Percentiles rank a stretch among this genome's conserved stretches.
Conservation (phyloP, 805 yeast genomes). For the Cephaloascus albidus region DNA sequence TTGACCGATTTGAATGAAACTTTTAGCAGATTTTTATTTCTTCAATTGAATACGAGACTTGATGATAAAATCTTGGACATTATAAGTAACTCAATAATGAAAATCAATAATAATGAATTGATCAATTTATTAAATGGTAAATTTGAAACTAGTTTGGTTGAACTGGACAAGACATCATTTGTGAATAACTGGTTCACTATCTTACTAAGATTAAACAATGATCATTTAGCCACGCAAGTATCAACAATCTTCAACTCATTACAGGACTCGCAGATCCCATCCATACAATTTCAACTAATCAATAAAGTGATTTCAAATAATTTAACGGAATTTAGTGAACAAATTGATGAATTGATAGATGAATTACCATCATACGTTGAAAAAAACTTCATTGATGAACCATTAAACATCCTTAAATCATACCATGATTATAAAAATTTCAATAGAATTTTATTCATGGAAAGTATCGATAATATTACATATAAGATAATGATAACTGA, state of each 20-base stretch:
- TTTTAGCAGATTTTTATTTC: neutral
- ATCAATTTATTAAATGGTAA: neutral
- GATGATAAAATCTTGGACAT: slow-evolving; percentile 3
- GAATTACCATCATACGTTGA: slow-evolving; percentile 23
- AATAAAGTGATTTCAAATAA: slow-evolving; percentile 14
- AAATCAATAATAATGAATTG: slow-evolving; percentile 3
- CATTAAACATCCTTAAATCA: slow-evolving; percentile 18
- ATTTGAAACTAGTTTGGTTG: no score
- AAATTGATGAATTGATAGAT: slow-evolving; percentile 21
- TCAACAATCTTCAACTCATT: neutral
- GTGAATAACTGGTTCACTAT: neutral
- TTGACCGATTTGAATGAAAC: neutral
- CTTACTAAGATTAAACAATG: no score
- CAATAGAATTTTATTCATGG: slow-evolving; percentile 10
- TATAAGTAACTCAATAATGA: slow-evolving; percentile 8
- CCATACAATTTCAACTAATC: slow-evolving; percentile 15
- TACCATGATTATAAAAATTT: slow-evolving; percentile 17
- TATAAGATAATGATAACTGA: slow-evolving; percentile 15
- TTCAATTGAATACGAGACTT: neutral
- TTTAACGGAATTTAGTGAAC: slow-evolving; percentile 7
- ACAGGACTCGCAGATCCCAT: slow-evolving; percentile 9
- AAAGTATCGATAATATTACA: slow-evolving; percentile 22
- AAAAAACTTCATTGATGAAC: slow-evolving; percentile 14
- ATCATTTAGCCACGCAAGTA: neutral
- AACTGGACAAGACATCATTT: neutral